These are phyloP conservation scores for Brassica juncea DNA, from an alignment of 345 rosid genomes.

Conservation along the genomic window DNA sequence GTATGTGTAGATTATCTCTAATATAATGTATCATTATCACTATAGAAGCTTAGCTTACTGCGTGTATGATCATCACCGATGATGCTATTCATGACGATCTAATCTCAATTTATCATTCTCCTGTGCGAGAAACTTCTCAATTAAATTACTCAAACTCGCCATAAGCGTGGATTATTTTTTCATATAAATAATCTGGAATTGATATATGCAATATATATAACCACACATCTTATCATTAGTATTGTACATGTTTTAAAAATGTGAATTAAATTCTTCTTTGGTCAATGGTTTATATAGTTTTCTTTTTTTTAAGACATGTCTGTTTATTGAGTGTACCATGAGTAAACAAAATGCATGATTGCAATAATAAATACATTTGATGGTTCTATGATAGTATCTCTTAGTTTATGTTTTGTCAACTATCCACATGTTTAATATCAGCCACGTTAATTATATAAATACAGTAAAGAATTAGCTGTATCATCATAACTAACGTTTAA, in stretches of 20 bases:
- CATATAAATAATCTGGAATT: constrained; percentile 4
- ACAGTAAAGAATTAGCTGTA: constrained; percentile 3
- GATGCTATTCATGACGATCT: constrained; percentile 11
- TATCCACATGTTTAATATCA: not conserved
- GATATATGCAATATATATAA: constrained; percentile 9
- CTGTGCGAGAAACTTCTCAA: not conserved
- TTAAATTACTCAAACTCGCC: not conserved
- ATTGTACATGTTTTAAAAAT: constrained; percentile 8
- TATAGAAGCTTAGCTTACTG: constrained; percentile 25
- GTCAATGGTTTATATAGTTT: not conserved
- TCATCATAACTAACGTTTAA: constrained; percentile 10
- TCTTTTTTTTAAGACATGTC: not conserved
- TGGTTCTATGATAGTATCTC: not conserved
- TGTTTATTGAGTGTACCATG: not conserved
- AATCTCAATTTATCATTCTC: constrained; percentile 26
- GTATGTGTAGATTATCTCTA: no score
- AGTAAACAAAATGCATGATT: not conserved
- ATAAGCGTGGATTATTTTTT: not conserved
- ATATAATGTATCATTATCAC: no score
- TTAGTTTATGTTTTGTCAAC: not conserved
- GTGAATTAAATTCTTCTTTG: not conserved
- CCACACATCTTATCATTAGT: not conserved
- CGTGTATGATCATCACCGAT: constrained; percentile 33
- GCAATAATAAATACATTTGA: not conserved
- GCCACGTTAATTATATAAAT: not conserved